Percentiles rank a stretch among this genome's conserved stretches.
These are phyloP conservation scores for Cokeromyces recurvatus DNA, from an alignment of 371 early-diverging fungal genomes.

Conservation along the genomic window DNA sequence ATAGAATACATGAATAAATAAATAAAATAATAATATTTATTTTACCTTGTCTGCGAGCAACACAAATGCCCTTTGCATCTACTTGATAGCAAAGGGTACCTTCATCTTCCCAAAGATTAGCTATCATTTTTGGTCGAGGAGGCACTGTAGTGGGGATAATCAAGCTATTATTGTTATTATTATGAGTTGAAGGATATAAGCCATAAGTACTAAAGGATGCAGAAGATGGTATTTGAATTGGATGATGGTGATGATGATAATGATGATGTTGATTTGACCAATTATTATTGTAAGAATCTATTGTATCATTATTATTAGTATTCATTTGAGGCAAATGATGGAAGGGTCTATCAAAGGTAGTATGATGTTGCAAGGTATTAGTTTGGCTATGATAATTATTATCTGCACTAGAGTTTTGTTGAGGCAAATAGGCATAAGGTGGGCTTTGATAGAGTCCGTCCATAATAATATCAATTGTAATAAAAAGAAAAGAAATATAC, in stretches of 20 bases:
- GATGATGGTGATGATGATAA: conserved; percentile 4
- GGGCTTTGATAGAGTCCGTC: conserved; percentile 17
- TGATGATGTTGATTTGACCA: conserved; percentile 1
- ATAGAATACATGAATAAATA: conserved; percentile 3
- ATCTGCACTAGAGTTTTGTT: background rate
- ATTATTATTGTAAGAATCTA: background rate
- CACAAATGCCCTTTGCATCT: conserved; percentile 73
- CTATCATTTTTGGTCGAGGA: conserved; percentile 60
- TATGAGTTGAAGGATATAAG: background rate
- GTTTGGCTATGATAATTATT: background rate
- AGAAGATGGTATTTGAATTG: background rate
- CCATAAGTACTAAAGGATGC: background rate
- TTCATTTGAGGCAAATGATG: background rate
- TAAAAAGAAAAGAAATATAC: conserved; percentile 1
- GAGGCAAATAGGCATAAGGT: conserved; percentile 13
- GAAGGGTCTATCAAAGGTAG: background rate
- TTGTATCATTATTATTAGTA: background rate
- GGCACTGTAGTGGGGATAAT: conserved; percentile 7
- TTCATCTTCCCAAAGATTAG: conserved; percentile 84
- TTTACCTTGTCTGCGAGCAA: conserved; percentile 71
- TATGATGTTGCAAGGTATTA: background rate
- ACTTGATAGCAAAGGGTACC: conserved; percentile 76
- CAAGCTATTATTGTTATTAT: background rate
- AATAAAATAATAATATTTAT: background rate
- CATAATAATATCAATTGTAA: conserved; percentile 4